Percentiles rank a stretch among this genome's conserved stretches.
Evolutionary conservation across 257 asterid species (phyloP).

Genomic region (Ligustrum vulgare): DNA sequence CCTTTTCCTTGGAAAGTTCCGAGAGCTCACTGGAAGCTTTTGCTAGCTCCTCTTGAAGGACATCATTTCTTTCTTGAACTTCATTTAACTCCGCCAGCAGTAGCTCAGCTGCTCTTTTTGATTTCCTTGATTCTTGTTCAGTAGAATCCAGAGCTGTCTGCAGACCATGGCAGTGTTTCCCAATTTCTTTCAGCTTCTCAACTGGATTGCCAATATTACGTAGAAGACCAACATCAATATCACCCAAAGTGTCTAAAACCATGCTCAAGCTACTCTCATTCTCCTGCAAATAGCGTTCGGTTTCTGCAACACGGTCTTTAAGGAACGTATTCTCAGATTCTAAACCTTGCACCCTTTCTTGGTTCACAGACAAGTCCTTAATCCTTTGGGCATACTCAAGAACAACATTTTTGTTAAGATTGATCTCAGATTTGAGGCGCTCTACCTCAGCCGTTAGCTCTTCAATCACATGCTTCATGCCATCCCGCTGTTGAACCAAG

Average conservation of each 20-base stretch:
- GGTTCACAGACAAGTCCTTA: constrained; percentile 48
- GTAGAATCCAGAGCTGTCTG: constrained; percentile 45
- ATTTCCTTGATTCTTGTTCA: constrained; percentile 76
- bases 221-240: constrained; percentile 43
- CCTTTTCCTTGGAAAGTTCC: constrained; percentile 63
- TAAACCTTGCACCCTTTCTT: constrained; percentile 52
- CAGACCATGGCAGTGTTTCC: constrained; percentile 48
- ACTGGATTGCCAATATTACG: constrained; percentile 43
- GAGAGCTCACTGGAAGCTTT: constrained; percentile 56
- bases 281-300: constrained; percentile 54
- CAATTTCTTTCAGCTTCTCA: constrained; percentile 58
- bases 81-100: constrained; percentile 94
- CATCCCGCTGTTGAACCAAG: constrained; percentile 84
- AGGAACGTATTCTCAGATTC: constrained; percentile 66
- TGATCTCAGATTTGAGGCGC: constrained; percentile 56
- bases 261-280: constrained; percentile 55
- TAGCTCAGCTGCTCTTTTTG: constrained; percentile 85
- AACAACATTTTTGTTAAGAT: constrained; percentile 45
- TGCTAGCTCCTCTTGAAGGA: constrained; percentile 84
- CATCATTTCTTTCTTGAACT: constrained; percentile 94
- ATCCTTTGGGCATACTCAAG: constrained; percentile 55
- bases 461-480: constrained; percentile 77
- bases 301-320: constrained; percentile 58
- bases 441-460: constrained; percentile 65
- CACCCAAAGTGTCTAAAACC: constrained; percentile 50